Conservation (phyloP, 2,329 filamentous ascomycete genomes). For the Helminthosporium solani region DNA sequence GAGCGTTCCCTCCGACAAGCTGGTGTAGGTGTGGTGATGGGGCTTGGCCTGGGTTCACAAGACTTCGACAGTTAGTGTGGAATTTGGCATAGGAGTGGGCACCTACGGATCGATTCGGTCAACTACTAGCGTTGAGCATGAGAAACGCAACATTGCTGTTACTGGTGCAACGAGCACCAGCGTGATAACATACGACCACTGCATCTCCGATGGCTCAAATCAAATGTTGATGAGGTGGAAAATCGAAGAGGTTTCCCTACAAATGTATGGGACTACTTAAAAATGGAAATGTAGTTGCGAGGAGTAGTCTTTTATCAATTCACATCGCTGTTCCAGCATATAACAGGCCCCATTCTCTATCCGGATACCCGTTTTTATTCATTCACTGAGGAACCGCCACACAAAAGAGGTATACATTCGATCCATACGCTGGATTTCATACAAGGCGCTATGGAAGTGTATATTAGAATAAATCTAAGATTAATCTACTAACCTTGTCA, state of each 20-base stretch:
- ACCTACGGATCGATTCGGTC: slow-evolving; percentile 17
- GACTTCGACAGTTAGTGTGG: slow-evolving; percentile 1
- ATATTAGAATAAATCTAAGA: slow-evolving; percentile 10
- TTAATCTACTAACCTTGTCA: slow-evolving; percentile 6
- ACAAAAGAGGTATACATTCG: neutral
- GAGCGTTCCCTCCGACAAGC: slow-evolving; percentile 50
- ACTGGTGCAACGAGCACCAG: slow-evolving; percentile 14
- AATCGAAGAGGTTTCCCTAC: neutral
- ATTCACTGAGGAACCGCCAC: neutral
- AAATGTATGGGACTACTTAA: too few species aligned
- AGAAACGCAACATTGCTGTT: slow-evolving; percentile 16
- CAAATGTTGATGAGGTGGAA: neutral
- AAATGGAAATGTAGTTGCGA: too few species aligned
- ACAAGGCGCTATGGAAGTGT: neutral
- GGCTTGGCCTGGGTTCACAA: slow-evolving; percentile 40
- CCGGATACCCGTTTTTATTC: too few species aligned
- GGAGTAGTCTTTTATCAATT: too few species aligned
- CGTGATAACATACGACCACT: slow-evolving; percentile 4
- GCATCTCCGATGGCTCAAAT: slow-evolving; percentile 2
- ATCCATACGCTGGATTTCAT: neutral
- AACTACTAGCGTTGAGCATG: slow-evolving; percentile 12
- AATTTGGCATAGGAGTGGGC: neutral
- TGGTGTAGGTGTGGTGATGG: slow-evolving; percentile 44
- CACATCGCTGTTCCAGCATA: too few species aligned
- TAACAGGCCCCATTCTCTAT: too few species aligned